These are phyloP conservation scores for Cutaneotrichosporon sp. DNA, from an alignment of 1,284 basidiomycete genomes.

Conservation along the genomic window DNA sequence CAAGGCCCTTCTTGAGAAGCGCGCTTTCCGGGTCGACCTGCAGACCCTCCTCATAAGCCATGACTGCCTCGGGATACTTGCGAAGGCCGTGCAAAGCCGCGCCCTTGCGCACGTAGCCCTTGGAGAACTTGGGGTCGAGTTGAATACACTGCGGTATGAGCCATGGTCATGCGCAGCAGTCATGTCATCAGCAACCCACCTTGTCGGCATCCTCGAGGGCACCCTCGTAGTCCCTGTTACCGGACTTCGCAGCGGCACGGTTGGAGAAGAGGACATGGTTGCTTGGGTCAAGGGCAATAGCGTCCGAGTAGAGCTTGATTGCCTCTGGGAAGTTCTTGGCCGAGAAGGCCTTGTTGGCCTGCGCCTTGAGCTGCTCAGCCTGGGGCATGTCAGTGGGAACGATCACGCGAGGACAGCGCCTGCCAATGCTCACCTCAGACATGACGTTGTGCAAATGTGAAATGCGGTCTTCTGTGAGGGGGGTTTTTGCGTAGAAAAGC, in stretches of 20 bases:
- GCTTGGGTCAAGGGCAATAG: slow-evolving; percentile 72
- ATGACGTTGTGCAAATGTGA: not conserved
- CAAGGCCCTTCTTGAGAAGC: slow-evolving; percentile 76
- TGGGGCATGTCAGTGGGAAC: slow-evolving; percentile 13
- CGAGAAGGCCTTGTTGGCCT: slow-evolving; percentile 92
- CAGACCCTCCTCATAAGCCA: slow-evolving; percentile 61
- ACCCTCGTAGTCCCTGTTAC: slow-evolving; percentile 68
- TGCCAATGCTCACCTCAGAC: too few relatives aligned
- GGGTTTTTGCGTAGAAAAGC: too few relatives aligned
- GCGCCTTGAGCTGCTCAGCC: slow-evolving; percentile 70
- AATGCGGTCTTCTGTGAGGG: not conserved
- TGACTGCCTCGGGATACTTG: slow-evolving; percentile 75
- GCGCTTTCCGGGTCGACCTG: slow-evolving; percentile 71
- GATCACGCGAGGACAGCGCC: too few relatives aligned
- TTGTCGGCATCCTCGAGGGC: slow-evolving; percentile 88
- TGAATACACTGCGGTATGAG: slow-evolving; percentile 54
- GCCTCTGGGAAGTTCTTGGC: slow-evolving; percentile 89
- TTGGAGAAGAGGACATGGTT: slow-evolving; percentile 93
- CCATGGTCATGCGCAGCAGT: too few relatives aligned
- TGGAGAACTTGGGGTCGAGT: slow-evolving; percentile 77
- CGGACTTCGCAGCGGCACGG: slow-evolving; percentile 80
- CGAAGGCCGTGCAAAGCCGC: slow-evolving; percentile 85
- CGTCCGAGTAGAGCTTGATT: slow-evolving; percentile 73
- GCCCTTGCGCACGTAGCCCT: slow-evolving; percentile 88
- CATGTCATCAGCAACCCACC: too few relatives aligned